phyloP scores from a whole-genome alignment of 2,329 filamentous ascomycete species.

The Fusarium buxicola region DNA sequence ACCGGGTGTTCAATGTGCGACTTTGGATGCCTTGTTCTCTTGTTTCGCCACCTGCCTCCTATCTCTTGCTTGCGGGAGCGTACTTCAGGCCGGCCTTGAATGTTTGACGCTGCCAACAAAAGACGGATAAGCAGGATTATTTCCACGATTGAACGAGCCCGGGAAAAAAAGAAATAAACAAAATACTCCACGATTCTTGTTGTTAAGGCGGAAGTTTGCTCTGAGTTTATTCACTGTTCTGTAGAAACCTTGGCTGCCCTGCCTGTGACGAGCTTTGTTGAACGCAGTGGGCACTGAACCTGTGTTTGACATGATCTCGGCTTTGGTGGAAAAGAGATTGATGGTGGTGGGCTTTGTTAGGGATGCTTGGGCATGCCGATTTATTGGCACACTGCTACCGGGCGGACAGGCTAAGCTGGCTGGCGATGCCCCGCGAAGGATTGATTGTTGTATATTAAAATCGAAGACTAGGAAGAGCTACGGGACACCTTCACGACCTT shows the following conservation, averaged over 20 bases:
- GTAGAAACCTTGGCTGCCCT: conserved; percentile 19
- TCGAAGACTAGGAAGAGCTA: conserved; percentile 23
- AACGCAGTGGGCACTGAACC: not conserved
- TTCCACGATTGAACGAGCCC: conserved; percentile 45
- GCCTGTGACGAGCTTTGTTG: conserved; percentile 12
- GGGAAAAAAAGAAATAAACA: conserved; percentile 36
- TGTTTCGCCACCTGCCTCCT: conserved; percentile 36
- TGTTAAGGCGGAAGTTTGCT: conserved; percentile 21
- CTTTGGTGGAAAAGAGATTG: conserved; percentile 21
- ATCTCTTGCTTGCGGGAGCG: conserved; percentile 33
- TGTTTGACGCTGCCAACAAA: conserved; percentile 37
- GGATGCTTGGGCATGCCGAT: conserved; percentile 16
- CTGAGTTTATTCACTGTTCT: conserved; percentile 33
- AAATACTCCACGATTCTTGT: conserved; percentile 33
- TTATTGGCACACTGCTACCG: conserved; percentile 8
- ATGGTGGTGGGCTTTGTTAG: conserved; percentile 20
- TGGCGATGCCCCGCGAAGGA: conserved; percentile 24
- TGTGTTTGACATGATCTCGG: not conserved
- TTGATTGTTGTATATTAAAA: conserved; percentile 42
- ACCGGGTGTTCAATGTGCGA: conserved; percentile 21
- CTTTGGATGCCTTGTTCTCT: conserved; percentile 41
- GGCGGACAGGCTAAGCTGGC: conserved; percentile 11
- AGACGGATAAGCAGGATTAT: conserved; percentile 32
- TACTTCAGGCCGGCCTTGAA: conserved; percentile 45
- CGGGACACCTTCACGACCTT: conserved; percentile 19